Conservation (phyloP, 257 asterid genomes). For the Striga asiatica region DNA sequence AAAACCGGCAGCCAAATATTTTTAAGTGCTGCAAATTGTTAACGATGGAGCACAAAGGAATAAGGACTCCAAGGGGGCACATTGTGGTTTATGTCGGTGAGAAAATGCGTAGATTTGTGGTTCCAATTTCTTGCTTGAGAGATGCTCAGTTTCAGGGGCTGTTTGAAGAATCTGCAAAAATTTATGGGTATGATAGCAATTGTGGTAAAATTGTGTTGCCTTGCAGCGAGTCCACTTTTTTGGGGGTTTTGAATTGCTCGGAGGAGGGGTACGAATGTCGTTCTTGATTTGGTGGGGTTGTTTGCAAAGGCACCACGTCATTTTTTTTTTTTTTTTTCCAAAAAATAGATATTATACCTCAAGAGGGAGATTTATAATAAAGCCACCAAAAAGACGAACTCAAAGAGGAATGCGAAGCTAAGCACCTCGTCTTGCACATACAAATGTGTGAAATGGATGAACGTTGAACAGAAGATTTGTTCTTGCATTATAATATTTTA, state of each 20-base stretch:
- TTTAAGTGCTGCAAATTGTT: not conserved
- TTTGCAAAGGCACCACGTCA: no score
- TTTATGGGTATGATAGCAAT: conserved; percentile 30
- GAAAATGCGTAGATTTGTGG: conserved; percentile 31
- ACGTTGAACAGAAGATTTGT: no score
- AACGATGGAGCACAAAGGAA: conserved; percentile 1
- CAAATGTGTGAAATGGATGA: not conserved
- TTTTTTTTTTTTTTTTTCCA: no score
- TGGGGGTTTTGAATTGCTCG: conserved; percentile 4
- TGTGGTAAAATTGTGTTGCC: conserved; percentile 45
- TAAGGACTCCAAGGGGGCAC: conserved; percentile 50
- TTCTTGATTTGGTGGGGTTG: not conserved
- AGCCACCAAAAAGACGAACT: no score
- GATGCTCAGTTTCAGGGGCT: conserved; percentile 33
- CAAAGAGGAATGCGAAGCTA: no score
- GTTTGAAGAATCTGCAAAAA: conserved; percentile 48
- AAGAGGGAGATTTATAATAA: no score
- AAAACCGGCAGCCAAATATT: conserved; percentile 7
- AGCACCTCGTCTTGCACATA: not conserved
- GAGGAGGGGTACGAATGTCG: not conserved
- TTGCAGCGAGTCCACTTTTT: conserved; percentile 38
- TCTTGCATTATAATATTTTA: no score
- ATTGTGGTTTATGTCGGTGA: conserved; percentile 60
- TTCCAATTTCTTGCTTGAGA: conserved; percentile 46
- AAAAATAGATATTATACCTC: no score